A percentile compares a stretch with the other conserved stretches of the same genome.
These are phyloP conservation scores for Asterophora parasitica DNA, from an alignment of 768 basidiomycete species.

Conservation along the genomic window DNA sequence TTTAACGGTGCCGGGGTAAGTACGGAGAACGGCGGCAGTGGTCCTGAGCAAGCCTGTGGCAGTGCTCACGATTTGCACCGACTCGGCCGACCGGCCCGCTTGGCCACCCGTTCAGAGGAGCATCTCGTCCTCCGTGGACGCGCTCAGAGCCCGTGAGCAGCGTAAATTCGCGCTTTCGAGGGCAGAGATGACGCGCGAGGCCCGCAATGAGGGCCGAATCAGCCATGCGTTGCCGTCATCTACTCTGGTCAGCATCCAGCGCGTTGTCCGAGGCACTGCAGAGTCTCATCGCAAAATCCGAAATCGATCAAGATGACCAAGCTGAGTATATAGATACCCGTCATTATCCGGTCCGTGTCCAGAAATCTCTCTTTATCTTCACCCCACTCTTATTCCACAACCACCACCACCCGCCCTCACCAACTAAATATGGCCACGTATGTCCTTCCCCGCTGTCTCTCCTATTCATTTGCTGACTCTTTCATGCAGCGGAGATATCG, in stretches of 20 bases:
- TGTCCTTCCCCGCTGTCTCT: constrained; percentile 9
- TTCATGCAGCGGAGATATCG: constrained; percentile 82
- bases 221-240: too few species aligned
- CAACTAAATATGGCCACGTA: constrained; percentile 44
- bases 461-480: constrained; percentile 15
- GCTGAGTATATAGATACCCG: constrained; percentile 18
- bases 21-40: too few species aligned
- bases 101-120: neutral
- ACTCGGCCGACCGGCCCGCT: constrained; percentile 5
- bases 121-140: neutral
- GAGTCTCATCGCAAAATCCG: constrained; percentile 10
- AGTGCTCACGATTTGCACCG: too few species aligned
- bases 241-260: constrained; percentile 9
- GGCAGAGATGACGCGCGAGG: neutral
- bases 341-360: constrained; percentile 20
- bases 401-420: constrained; percentile 35
- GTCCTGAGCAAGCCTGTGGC: too few species aligned
- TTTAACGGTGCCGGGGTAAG: neutral
- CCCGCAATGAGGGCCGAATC: neutral
- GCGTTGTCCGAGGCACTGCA: neutral
- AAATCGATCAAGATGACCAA: constrained; percentile 24
- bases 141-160: neutral
- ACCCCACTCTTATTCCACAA: constrained; percentile 31
- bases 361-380: constrained; percentile 24
- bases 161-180: neutral